Percentiles rank a stretch among this genome's conserved stretches.
Evolutionary conservation across 129 eudicot species (phyloP).

Genomic region (Centaurea solstitialis): DNA sequence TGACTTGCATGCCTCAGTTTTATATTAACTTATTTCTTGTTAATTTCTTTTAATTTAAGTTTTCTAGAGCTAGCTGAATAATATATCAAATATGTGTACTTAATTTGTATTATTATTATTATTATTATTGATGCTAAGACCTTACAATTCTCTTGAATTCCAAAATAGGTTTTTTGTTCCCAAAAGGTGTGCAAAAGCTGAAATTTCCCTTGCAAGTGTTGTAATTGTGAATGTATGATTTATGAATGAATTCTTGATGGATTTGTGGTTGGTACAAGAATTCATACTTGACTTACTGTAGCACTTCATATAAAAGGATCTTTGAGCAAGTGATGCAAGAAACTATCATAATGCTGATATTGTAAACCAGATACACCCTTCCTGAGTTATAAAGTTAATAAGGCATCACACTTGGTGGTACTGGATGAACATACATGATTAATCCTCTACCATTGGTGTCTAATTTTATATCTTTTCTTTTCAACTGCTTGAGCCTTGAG

Average conservation of each 20-base stretch:
- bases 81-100: not conserved
- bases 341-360: not conserved
- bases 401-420: not conserved
- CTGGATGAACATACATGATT: not conserved
- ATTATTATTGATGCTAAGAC: slow-evolving; percentile 9
- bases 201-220: not conserved
- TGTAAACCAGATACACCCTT: not conserved
- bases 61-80: not conserved
- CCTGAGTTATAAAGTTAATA: not conserved
- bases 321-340: not conserved
- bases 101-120: slow-evolving; percentile 7
- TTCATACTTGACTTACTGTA: not conserved
- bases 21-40: not conserved
- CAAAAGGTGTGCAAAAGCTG: not conserved
- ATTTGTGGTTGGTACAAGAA: not conserved
- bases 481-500: too few relatives aligned
- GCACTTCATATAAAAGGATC: not conserved
- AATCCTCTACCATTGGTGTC: not conserved
- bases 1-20: slow-evolving; percentile 30
- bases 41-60: not conserved
- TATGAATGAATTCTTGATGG: not conserved
- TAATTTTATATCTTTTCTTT: too few relatives aligned
- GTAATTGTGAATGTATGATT: not conserved
- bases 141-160: not conserved
- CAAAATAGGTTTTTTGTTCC: too few relatives aligned